These are phyloP conservation scores for Pseudogymnoascus sp. DNA, from an alignment of 2,329 filamentous ascomycete genomes.

Conservation along the genomic window DNA sequence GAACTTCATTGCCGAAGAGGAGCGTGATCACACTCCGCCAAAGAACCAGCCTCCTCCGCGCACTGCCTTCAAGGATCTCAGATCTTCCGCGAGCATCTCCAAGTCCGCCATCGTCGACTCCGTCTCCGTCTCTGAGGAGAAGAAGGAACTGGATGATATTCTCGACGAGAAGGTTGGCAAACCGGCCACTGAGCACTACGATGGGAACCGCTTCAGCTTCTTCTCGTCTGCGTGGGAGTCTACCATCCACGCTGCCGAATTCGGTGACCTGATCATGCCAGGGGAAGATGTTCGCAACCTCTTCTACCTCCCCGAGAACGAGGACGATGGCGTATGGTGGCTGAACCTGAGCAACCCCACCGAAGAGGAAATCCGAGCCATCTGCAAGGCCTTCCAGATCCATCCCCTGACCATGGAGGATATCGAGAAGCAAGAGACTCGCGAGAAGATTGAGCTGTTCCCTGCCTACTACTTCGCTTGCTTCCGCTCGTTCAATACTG, in stretches of 20 bases:
- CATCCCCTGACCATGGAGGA: conserved; percentile 95
- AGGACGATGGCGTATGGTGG: conserved; percentile 89
- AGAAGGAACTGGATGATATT: conserved; percentile 30
- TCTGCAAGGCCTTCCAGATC: conserved; percentile 91
- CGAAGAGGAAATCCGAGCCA: conserved; percentile 77
- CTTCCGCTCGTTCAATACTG: conserved; percentile 78
- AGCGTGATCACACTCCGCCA: conserved; percentile 37
- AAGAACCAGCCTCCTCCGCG: conserved; percentile 27
- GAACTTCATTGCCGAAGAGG: conserved; percentile 69
- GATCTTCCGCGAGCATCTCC: conserved; percentile 21
- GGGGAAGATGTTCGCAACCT: conserved; percentile 86
- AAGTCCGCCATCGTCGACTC: conserved; percentile 33
- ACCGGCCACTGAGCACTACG: conserved; percentile 37
- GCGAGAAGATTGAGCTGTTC: conserved; percentile 98
- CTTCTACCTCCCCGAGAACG: conserved; percentile 61
- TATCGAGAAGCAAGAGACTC: conserved; percentile 89
- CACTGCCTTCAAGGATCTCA: conserved; percentile 29
- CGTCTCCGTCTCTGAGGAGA: conserved; percentile 47
- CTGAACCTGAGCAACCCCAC: conserved; percentile 87
- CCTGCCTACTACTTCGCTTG: conserved; percentile 97
- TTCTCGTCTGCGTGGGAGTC: conserved; percentile 94
- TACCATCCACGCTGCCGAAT: conserved; percentile 82
- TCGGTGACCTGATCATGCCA: conserved; percentile 81
- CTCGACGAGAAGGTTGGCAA: conserved; percentile 31
- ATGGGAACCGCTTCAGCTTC: conserved; percentile 85